These are phyloP conservation scores for Bondarzewia mesenterica DNA, from an alignment of 1,284 basidiomycete genomes.

Conservation along the genomic window DNA sequence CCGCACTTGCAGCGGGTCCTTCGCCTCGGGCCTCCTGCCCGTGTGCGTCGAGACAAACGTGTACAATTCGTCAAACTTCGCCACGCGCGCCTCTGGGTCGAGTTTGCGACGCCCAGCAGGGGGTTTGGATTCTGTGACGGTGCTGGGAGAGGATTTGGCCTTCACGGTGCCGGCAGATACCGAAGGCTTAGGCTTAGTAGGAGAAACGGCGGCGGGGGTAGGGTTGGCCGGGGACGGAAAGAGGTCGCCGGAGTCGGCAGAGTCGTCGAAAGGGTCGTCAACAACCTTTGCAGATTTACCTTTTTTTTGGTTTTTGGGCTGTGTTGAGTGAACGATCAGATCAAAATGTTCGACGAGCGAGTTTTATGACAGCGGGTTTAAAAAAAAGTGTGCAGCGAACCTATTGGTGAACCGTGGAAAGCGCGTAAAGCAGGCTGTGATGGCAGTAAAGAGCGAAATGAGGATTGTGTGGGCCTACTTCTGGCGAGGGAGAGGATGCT, in stretches of 20 bases:
- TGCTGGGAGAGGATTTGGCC: not conserved
- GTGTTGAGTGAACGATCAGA: not conserved
- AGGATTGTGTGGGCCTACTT: no score
- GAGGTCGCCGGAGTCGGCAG: not conserved
- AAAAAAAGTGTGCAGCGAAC: no score
- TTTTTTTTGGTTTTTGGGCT: not conserved
- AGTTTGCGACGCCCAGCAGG: conserved; percentile 4
- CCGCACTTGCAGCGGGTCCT: conserved; percentile 18
- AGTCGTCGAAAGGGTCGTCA: not conserved
- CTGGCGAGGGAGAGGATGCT: no score
- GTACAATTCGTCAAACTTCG: conserved; percentile 20
- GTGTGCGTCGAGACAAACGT: conserved; percentile 19
- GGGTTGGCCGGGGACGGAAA: not conserved
- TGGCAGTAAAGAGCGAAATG: no score
- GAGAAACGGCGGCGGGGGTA: not conserved
- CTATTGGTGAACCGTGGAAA: no score
- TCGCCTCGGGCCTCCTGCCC: conserved; percentile 12
- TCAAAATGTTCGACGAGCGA: not conserved
- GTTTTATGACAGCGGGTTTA: no score
- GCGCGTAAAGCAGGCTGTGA: no score
- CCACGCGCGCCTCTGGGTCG: conserved; percentile 14
- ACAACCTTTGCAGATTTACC: not conserved
- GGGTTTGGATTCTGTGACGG: not conserved
- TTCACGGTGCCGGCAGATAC: no score
- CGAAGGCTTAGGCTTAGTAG: no score